These are phyloP conservation scores for Kwoniella dejecticola DNA, from an alignment of 768 basidiomycete genomes.

Conservation along the genomic window DNA sequence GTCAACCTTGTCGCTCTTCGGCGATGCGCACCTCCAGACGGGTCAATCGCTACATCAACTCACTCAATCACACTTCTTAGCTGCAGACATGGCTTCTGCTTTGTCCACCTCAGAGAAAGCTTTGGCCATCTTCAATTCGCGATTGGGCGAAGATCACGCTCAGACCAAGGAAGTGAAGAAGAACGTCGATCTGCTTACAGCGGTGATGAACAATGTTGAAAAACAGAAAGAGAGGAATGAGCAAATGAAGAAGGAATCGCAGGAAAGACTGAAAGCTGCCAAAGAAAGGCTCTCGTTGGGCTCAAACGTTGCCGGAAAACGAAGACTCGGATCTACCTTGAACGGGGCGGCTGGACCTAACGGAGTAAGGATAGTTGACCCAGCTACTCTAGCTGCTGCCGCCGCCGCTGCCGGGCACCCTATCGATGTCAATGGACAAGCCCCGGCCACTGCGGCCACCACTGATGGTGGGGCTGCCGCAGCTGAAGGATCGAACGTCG, in stretches of 20 bases:
- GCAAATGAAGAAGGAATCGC: conserved; percentile 43
- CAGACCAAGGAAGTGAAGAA: conserved; percentile 55
- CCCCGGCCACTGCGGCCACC: conserved; percentile 1
- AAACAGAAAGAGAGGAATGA: conserved; percentile 42
- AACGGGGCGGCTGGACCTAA: conserved; percentile 4
- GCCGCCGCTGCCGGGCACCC: conserved; percentile 23
- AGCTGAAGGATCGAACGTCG: conserved; percentile 25
- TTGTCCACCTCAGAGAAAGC: conserved; percentile 47
- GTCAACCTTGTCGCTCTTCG: conserved; percentile 51
- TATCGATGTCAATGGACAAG: neutral
- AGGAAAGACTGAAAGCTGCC: conserved; percentile 37
- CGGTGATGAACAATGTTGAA: conserved; percentile 50
- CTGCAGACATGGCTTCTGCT: conserved; percentile 53
- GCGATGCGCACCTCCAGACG: conserved; percentile 53
- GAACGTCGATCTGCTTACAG: conserved; percentile 53
- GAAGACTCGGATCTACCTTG: conserved; percentile 13
- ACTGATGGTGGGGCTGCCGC: conserved; percentile 14
- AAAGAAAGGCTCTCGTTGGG: conserved; percentile 39
- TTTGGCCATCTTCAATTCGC: conserved; percentile 50
- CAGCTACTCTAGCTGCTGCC: conserved; percentile 19
- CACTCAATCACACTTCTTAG: conserved; percentile 57
- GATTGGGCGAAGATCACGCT: conserved; percentile 53
- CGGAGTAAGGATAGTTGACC: conserved; percentile 10
- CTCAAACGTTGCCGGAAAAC: conserved; percentile 6
- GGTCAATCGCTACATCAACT: conserved; percentile 55